Base-by-base conservation (phyloP, 2,329 filamentous ascomycete species). In the Hypoxylon sp. region DNA sequence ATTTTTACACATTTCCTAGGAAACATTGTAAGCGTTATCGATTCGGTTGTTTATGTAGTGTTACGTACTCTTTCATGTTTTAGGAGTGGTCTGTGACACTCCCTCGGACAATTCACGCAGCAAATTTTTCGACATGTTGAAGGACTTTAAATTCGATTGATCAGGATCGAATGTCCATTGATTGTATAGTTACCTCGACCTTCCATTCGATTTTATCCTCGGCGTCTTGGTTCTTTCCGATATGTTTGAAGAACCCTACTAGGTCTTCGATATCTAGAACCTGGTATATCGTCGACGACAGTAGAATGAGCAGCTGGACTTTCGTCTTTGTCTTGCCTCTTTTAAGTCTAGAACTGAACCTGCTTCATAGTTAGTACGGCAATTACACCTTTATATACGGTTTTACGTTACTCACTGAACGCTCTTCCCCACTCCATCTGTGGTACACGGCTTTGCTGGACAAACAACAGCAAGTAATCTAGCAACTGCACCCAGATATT, bases 401-500 rank as follows among this genome's bases (percentile, higher is more conserved):
- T n/a, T n/a, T n/a, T n/a, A n/a, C n/a, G 17, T 31, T 5, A 67
- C 75, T 66, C 59, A 80, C 78, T 63, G 72, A 36, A 81, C 62
- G 11, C 60, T 63, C 4, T 67, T 65, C 9, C 57, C 56, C 2
- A 81, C 57, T 12, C 71, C 64, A 0, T 66, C 59, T n/a, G 63
- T 57, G 2, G 61, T 66, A 30, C 59, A 65, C 2, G 79, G 80
- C 45, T 68, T 67, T 0, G 70, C 67, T 0, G 78, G 75, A 21
- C 75, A 67, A 1, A 81, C 34, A 12, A 66, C 69, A 1, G 73
- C 72, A 41, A 83, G 59, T 3, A 76, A 64, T 8, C 69, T 68
- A 3, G 78, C 76, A 20, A 80, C 69, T 9, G 74, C 72, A 6
- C 81, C 81, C 9, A 80, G 67, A 49, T 82, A 83, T 41, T 76